Percentiles rank a stretch among this genome's conserved stretches.
Evolutionary conservation across 73 alveolate species (phyloP).

Genomic region (Diophrys appendiculata): DNA sequence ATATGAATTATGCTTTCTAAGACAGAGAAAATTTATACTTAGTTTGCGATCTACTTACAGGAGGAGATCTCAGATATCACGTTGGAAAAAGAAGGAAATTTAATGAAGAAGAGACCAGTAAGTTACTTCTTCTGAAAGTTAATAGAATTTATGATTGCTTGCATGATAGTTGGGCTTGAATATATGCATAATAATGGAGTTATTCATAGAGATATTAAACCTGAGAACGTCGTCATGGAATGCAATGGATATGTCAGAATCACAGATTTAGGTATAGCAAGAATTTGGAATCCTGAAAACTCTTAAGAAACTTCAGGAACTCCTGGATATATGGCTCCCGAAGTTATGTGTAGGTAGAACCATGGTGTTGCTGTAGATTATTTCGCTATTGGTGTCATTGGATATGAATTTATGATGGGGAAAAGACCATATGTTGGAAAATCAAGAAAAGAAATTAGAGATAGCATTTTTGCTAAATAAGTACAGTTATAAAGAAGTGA

Average conservation of each 20-base stretch:
- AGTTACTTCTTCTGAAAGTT: too few relatives aligned
- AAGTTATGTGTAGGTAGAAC: conserved; percentile 57
- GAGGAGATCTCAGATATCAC: conserved; percentile 69
- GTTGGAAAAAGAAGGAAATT: conserved; percentile 48
- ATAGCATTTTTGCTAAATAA: conserved; percentile 34
- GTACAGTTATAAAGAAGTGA: conserved; percentile 36
- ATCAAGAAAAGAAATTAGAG: conserved; percentile 51
- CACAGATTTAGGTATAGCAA: conserved; percentile 58
- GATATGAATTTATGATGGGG: conserved; percentile 60
- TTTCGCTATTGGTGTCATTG: conserved; percentile 62
- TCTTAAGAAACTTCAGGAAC: conserved; percentile 53
- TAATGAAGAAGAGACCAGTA: conserved; percentile 53
- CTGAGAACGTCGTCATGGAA: conserved; percentile 50
- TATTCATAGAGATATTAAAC: conserved; percentile 51
- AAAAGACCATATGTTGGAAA: conserved; percentile 55
- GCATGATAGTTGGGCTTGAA: conserved; percentile 32
- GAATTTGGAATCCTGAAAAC: conserved; percentile 62
- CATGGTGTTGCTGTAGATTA: conserved; percentile 69
- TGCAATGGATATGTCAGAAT: conserved; percentile 40
- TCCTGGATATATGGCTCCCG: conserved; percentile 66
- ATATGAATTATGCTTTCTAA: conserved; percentile 65
- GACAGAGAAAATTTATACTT: conserved; percentile 62
- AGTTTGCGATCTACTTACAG: conserved; percentile 62
- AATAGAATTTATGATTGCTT: conserved; percentile 69
- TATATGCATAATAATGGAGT: conserved; percentile 41